Evolutionary conservation across 306 rosid genomes (phyloP).

Genomic region (Castanea crenata): DNA sequence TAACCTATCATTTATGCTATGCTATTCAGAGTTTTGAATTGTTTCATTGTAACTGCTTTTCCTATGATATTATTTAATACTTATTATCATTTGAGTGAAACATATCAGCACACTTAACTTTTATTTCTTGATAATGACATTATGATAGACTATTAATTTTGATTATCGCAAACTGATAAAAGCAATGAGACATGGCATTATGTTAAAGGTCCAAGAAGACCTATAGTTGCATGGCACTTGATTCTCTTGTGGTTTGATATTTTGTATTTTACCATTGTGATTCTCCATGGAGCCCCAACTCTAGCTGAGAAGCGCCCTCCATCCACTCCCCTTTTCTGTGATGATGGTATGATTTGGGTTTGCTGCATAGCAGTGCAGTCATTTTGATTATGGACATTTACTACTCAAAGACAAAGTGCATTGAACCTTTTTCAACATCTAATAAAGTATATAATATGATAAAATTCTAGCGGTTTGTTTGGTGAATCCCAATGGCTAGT

Average conservation of each 20-base stretch:
- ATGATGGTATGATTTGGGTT: neutral
- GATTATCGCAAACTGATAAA: neutral
- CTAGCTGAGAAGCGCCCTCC: too few species aligned
- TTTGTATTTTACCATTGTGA: neutral
- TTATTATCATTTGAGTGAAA: neutral
- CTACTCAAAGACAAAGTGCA: neutral
- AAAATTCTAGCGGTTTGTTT: neutral
- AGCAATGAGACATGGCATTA: too few species aligned
- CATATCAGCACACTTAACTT: neutral
- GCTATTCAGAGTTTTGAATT: neutral
- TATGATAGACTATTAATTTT: neutral
- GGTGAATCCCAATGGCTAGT: neutral
- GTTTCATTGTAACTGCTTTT: constrained; percentile 11
- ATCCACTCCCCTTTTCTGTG: too few species aligned
- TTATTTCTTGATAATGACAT: neutral
- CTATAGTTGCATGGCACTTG: neutral
- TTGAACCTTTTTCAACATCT: neutral
- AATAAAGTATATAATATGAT: neutral
- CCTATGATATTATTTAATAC: neutral
- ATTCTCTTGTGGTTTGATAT: neutral
- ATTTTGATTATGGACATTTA: neutral
- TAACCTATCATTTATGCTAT: neutral
- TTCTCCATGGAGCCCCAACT: neutral
- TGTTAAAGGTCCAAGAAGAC: neutral
- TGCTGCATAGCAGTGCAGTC: neutral